Evolutionary conservation across 2,329 filamentous ascomycete species (phyloP), one percentile per base, ranked within the genome.

Genomic region (Penicillium brasilianum): DNA sequence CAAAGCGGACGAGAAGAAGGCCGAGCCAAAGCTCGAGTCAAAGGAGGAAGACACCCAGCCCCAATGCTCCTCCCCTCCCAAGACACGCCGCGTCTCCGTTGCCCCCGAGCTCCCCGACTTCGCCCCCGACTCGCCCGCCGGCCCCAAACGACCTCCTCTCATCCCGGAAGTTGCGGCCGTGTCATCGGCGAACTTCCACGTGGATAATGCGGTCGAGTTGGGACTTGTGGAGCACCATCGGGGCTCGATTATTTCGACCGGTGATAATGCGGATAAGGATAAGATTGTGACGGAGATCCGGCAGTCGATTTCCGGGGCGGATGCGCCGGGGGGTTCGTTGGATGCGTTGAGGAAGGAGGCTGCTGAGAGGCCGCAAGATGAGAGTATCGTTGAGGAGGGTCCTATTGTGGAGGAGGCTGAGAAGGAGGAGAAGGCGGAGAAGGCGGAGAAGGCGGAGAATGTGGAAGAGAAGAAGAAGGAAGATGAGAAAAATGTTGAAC

Each of bases 181-280:
- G 10, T 79, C 77, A 2, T 75, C 72, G 56, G 74, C 74, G 14
- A 77, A 78, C 61, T 72, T 79, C 67, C 74, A 66, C 59, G 74
- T 70, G 55, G 77, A 76, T 59, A 75, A 76, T 58, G 72, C 70
- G 43, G 72, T 74, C 63, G 59, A 65, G 57, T 60, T 77, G 59
- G 76, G 76, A 4, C 63, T 78, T n/a, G 71, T 77, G n/a, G 70
- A 70, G 55, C 77, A 78, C 62, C 77, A 79, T 61, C 76, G 75
- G 25, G 71, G 71, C 0, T 76, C 76, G 8, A 74, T 74, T 34
- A 67, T 78, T 9, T 75, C 75, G 25, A 71, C 70, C 4, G 71
- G 72, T 0, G 73, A 73, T 16, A 65, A 71, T 16, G 73, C 71
- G 39, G 77, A 77, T 57, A 70, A 72, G 32, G 72, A 74, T n/a